Evolutionary conservation across 2,329 filamentous ascomycete genomes (phyloP).

Genomic region (Talaromyces sp.): DNA sequence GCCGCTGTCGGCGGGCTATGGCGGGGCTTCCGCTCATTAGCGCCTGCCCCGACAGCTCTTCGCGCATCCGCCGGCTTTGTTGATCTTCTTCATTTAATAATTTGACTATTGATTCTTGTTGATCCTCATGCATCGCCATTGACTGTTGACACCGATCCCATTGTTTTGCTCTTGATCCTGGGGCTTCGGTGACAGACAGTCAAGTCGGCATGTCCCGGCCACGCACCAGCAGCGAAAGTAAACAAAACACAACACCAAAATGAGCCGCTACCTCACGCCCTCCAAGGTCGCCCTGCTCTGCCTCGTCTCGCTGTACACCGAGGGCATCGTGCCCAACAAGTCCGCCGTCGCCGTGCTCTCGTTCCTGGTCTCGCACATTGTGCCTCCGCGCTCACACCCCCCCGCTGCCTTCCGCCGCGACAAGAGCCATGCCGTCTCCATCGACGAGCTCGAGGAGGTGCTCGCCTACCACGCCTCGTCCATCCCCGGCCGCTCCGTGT

Average conservation of each 20-base stretch:
- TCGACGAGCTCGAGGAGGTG: slow-evolving; percentile 44
- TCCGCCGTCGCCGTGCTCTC: slow-evolving; percentile 72
- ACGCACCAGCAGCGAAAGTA: background rate
- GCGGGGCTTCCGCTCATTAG: too few species aligned
- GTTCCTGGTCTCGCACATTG: slow-evolving; percentile 68
- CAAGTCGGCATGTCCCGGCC: background rate
- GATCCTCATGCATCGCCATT: too few species aligned
- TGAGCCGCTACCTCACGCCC: slow-evolving; percentile 82
- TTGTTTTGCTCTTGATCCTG: background rate
- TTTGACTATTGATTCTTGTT: background rate
- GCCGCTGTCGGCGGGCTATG: background rate
- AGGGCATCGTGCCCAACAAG: slow-evolving; percentile 61
- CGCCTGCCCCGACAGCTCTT: background rate
- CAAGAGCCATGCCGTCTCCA: slow-evolving; percentile 30
- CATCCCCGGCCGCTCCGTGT: slow-evolving; percentile 73
- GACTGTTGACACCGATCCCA: background rate
- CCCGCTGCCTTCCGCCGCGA: slow-evolving; percentile 19
- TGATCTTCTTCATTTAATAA: background rate
- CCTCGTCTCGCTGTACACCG: slow-evolving; percentile 75
- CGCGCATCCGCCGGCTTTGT: background rate
- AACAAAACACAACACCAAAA: slow-evolving; percentile 33
- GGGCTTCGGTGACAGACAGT: too few species aligned
- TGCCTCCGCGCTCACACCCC: slow-evolving; percentile 35
- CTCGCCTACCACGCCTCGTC: slow-evolving; percentile 42
- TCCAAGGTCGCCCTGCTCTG: slow-evolving; percentile 78